Conservation (phyloP, 2,329 filamentous ascomycete genomes). For the Hortaea sp. region DNA sequence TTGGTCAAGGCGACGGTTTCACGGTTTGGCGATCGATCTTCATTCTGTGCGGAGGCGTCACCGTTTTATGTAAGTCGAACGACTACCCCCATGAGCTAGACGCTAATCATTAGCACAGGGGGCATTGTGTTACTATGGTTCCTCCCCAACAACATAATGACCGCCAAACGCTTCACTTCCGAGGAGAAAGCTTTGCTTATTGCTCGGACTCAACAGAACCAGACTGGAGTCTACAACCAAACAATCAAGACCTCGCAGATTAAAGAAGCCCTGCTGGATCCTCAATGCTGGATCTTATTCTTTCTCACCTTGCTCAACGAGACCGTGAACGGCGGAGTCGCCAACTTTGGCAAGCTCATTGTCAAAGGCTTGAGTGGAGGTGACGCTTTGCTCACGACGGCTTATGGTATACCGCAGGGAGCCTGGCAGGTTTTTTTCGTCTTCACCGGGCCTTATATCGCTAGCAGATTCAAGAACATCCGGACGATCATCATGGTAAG, state of each 20-base stretch:
- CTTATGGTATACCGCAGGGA: slow-evolving; percentile 46
- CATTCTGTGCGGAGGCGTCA: slow-evolving; percentile 52
- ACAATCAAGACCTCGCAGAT: slow-evolving; percentile 40
- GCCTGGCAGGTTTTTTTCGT: slow-evolving; percentile 46
- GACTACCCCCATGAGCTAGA: slow-evolving; percentile 16
- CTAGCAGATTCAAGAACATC: slow-evolving; percentile 40
- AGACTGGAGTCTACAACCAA: slow-evolving; percentile 41
- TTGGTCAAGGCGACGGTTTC: slow-evolving; percentile 25
- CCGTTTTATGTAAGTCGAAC: slow-evolving; percentile 33
- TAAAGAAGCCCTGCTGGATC: slow-evolving; percentile 43
- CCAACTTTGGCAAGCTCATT: slow-evolving; percentile 48
- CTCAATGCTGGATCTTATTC: slow-evolving; percentile 44
- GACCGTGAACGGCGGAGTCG: slow-evolving; percentile 40
- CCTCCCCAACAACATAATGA: slow-evolving; percentile 42
- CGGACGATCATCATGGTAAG: slow-evolving; percentile 31
- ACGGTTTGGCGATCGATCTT: slow-evolving; percentile 47
- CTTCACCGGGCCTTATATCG: slow-evolving; percentile 42
- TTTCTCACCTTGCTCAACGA: slow-evolving; percentile 41
- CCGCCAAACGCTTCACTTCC: slow-evolving; percentile 42
- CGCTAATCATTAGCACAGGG: slow-evolving; percentile 13
- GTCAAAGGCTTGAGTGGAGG: slow-evolving; percentile 39
- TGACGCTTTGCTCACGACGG: slow-evolving; percentile 38
- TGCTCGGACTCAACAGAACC: slow-evolving; percentile 25
- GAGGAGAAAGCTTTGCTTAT: slow-evolving; percentile 40
- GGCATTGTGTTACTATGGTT: slow-evolving; percentile 21